These are phyloP conservation scores for Melastoma candidum DNA, from an alignment of 441 rosid genomes.

Conservation along the genomic window DNA sequence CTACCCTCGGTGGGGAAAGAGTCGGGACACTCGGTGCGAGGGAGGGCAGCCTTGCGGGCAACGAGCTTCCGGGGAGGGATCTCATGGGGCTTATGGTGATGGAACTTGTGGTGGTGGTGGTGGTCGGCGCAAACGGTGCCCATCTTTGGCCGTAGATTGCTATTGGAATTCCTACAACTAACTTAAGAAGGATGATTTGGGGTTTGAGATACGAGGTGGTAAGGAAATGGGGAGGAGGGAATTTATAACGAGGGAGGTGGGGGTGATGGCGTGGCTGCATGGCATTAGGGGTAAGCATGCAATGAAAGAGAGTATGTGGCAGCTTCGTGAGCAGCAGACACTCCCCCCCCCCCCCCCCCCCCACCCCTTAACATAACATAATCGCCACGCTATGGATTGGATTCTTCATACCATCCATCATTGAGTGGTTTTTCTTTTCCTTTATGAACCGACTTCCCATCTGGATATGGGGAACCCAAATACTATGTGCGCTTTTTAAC, in stretches of 20 bases:
- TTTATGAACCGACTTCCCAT: too few relatives aligned
- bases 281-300: slow-evolving; percentile 52
- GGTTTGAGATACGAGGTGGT: slow-evolving; percentile 6
- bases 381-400: too few relatives aligned
- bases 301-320: slow-evolving; percentile 38
- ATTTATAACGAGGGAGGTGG: slow-evolving; percentile 11
- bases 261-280: slow-evolving; percentile 39
- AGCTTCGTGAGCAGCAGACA: slow-evolving; percentile 17
- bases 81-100: slow-evolving; percentile 26
- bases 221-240: slow-evolving; percentile 12
- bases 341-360: too few relatives aligned
- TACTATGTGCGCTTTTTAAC: too few relatives aligned
- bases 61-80: slow-evolving; percentile 54
- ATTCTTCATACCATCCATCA: too few relatives aligned
- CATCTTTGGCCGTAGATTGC: slow-evolving; percentile 14
- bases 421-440: too few relatives aligned
- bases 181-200: background rate
- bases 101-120: slow-evolving; percentile 20
- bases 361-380: too few relatives aligned
- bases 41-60: slow-evolving; percentile 9
- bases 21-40: slow-evolving; percentile 1
- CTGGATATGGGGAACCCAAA: too few relatives aligned
- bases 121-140: slow-evolving; percentile 40
- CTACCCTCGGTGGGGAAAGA: slow-evolving; percentile 9
- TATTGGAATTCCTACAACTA: background rate